Evolutionary conservation across 495 filamentous ascomycete genomes (phyloP).

Genomic region (Terfezia boudieri): DNA sequence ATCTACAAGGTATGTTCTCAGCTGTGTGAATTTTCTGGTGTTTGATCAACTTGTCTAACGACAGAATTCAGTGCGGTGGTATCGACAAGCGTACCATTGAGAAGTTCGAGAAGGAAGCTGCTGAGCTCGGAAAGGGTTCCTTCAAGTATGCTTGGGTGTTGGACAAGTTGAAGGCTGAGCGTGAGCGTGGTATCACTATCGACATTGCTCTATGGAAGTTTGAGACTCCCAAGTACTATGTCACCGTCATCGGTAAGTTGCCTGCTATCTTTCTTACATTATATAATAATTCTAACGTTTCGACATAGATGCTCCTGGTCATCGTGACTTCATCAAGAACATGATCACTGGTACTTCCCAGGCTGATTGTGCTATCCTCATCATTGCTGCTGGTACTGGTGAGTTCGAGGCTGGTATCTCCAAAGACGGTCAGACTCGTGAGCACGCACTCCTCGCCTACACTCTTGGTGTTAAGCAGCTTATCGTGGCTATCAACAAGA

Average conservation of each 20-base stretch:
- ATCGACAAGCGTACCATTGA: conserved; percentile 99
- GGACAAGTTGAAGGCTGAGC: conserved; percentile 99
- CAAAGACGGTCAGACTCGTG: conserved; percentile 99
- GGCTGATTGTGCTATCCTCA: conserved; percentile 98
- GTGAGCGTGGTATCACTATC: conserved; percentile 99
- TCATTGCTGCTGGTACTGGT: conserved; percentile 99
- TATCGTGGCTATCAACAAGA: conserved; percentile 99
- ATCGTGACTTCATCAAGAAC: conserved; percentile 99
- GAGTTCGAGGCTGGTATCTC: conserved; percentile 99
- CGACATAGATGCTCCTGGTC: conserved; percentile 72
- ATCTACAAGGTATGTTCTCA: conserved; percentile 58
- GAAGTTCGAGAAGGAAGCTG: conserved; percentile 99
- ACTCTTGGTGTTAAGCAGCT: conserved; percentile 99
- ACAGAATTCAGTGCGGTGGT: conserved; percentile 50
- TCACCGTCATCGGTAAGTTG: conserved; percentile 84
- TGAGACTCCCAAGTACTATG: conserved; percentile 95
- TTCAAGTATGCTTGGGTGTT: conserved; percentile 99
- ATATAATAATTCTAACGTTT: conserved; percentile 3
- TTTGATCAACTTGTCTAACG: conserved; percentile 1
- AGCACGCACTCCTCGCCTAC: conserved; percentile 99
- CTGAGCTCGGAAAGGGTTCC: conserved; percentile 98
- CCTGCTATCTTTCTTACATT: background rate
- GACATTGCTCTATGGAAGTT: conserved; percentile 99
- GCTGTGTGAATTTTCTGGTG: background rate
- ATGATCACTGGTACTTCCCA: conserved; percentile 99